Conservation (phyloP, 2,329 filamentous ascomycete genomes). For the Magnaporthiopsis poae region DNA sequence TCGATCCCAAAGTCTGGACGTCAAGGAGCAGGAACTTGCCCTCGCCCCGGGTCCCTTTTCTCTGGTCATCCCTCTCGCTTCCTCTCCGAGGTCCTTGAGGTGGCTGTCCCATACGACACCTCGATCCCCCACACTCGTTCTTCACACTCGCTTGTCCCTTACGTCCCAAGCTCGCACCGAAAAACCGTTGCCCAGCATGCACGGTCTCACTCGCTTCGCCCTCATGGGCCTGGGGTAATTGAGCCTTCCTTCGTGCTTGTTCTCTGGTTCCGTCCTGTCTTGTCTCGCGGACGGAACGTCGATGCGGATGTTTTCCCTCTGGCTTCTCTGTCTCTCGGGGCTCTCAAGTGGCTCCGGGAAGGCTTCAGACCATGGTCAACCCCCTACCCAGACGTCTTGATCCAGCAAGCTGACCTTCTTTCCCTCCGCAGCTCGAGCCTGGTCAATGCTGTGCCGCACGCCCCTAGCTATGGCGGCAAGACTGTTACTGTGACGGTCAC, state of each 20-base stretch:
- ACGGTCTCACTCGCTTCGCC: conserved; percentile 8
- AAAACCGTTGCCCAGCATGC: conserved; percentile 2
- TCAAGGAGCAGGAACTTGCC: not conserved
- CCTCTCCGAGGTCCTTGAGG: not conserved
- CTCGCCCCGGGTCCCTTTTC: not conserved
- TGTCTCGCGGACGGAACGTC: too few relatives aligned
- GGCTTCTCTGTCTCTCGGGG: not conserved
- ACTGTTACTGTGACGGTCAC: conserved; percentile 7
- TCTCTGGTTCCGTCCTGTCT: too few relatives aligned
- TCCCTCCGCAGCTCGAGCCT: conserved; percentile 3
- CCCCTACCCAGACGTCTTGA: too few relatives aligned
- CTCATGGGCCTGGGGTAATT: conserved; percentile 7
- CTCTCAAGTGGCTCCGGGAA: not conserved
- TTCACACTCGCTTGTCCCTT: not conserved
- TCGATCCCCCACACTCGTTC: not conserved
- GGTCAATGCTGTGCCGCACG: conserved; percentile 7
- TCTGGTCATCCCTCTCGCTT: not conserved
- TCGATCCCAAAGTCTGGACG: not conserved
- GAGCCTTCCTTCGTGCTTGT: not conserved
- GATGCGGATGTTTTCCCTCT: not conserved
- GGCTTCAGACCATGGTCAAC: not conserved
- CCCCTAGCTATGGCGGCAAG: conserved; percentile 1
- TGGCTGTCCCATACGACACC: not conserved
- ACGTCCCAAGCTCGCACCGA: not conserved
- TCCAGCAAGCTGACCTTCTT: not conserved